phyloP scores from a whole-genome alignment of 2,329 filamentous ascomycete genomes.

The Dactylonectria estremocensis region DNA sequence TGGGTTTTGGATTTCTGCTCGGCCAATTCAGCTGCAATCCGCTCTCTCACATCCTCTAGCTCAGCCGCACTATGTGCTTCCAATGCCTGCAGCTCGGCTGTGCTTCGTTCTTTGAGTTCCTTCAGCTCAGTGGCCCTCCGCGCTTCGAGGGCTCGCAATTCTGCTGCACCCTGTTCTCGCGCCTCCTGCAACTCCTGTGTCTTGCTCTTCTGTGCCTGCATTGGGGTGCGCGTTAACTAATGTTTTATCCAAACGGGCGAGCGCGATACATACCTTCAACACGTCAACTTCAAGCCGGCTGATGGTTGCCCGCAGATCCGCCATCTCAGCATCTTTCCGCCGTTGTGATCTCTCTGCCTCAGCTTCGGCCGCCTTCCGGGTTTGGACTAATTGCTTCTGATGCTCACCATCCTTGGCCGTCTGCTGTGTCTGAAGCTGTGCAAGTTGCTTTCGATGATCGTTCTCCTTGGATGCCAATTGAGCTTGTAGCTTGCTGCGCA shows the following conservation, averaged over 20 bases:
- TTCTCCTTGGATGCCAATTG: conserved; percentile 51
- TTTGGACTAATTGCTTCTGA: conserved; percentile 61
- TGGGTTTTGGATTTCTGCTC: conserved; percentile 42
- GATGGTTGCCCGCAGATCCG: conserved; percentile 74
- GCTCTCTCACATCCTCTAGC: conserved; percentile 38
- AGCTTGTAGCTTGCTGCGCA: conserved; percentile 50
- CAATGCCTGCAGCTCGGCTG: conserved; percentile 40
- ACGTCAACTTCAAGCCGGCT: conserved; percentile 74
- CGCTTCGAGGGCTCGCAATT: conserved; percentile 42
- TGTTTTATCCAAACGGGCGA: neutral
- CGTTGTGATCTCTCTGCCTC: conserved; percentile 66
- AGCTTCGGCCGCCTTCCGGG: conserved; percentile 63
- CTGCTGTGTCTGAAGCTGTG: conserved; percentile 51
- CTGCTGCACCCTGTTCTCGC: conserved; percentile 28
- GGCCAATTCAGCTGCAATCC: conserved; percentile 40
- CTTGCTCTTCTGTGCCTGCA: conserved; percentile 72
- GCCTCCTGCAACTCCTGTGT: conserved; percentile 70
- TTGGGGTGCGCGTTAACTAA: conserved; percentile 13
- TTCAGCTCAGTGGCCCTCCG: conserved; percentile 6
- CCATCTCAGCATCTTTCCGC: conserved; percentile 72
- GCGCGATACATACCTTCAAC: conserved; percentile 64
- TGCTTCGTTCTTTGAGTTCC: conserved; percentile 30
- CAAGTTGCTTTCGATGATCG: conserved; percentile 50
- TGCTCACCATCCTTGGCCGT: conserved; percentile 53
- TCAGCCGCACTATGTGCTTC: conserved; percentile 35